Conservation (phyloP, 1,139 yeast species). For the Hemisphaericaspora xylanilytica region DNA sequence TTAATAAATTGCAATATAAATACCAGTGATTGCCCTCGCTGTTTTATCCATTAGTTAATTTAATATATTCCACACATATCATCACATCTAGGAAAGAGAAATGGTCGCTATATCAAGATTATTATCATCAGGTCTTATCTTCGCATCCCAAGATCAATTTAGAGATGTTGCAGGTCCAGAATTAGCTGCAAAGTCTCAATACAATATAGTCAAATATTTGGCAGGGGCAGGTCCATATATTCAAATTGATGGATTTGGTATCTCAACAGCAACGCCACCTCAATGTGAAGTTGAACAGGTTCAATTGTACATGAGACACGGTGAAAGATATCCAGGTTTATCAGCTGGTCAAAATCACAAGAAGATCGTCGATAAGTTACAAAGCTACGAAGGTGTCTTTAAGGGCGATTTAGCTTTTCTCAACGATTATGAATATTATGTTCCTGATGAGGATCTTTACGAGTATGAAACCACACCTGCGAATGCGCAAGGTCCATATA, state of each 20-base stretch:
- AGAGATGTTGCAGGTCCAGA: constrained; percentile 28
- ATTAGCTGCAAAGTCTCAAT: constrained; percentile 29
- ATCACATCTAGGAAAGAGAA: background rate
- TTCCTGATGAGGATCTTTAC: constrained; percentile 21
- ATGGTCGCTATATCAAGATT: constrained; percentile 33
- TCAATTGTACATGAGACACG: constrained; percentile 36
- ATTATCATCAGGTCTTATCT: constrained; percentile 27
- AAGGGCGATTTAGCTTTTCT: constrained; percentile 26
- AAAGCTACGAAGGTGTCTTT: constrained; percentile 18
- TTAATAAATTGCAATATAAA: too few relatives aligned
- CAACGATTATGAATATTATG: constrained; percentile 28
- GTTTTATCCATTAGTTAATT: too few relatives aligned
- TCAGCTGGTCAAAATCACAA: constrained; percentile 23
- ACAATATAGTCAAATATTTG: constrained; percentile 30
- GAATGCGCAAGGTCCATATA: constrained; percentile 23
- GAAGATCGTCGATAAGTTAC: constrained; percentile 21
- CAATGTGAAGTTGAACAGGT: constrained; percentile 35
- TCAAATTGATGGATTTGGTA: constrained; percentile 35
- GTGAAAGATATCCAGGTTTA: constrained; percentile 36
- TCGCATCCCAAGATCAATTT: constrained; percentile 25
- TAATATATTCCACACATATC: background rate
- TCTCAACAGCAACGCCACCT: constrained; percentile 31
- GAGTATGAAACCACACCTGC: constrained; percentile 29
- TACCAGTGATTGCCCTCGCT: too few relatives aligned
- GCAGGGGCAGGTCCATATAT: constrained; percentile 39